phyloP scores from a whole-genome alignment of 2,329 filamentous ascomycete species.

The Calonectria montana region DNA sequence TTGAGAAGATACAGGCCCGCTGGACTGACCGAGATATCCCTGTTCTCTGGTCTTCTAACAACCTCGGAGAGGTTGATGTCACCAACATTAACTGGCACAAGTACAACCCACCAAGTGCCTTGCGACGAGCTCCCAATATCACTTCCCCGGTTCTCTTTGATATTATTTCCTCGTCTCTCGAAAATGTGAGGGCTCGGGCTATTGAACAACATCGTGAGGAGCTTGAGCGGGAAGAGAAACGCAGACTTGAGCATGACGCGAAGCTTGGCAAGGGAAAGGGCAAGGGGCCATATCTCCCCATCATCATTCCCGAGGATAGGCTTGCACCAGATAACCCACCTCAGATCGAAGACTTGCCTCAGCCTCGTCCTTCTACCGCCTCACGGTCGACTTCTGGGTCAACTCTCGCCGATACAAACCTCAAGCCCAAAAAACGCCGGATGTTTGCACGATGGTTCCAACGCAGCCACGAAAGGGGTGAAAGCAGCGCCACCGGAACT shows the following conservation, averaged over 20 bases:
- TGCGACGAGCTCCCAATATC: constrained; percentile 52
- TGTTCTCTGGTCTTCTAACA: constrained; percentile 37
- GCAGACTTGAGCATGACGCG: constrained; percentile 28
- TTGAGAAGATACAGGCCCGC: constrained; percentile 39
- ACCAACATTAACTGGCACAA: constrained; percentile 56
- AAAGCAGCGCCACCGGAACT: constrained; percentile 52
- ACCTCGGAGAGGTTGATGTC: constrained; percentile 39
- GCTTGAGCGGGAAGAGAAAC: constrained; percentile 44
- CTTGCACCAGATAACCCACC: background rate
- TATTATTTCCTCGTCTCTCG: constrained; percentile 58
- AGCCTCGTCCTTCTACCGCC: constrained; percentile 5
- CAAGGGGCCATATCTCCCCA: constrained; percentile 51
- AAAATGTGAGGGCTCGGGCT: constrained; percentile 55
- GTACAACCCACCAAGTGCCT: constrained; percentile 58
- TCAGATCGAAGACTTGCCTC: background rate
- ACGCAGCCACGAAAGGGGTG: constrained; percentile 49
- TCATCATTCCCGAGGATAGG: constrained; percentile 43
- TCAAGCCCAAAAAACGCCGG: constrained; percentile 40
- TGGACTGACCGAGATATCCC: constrained; percentile 33
- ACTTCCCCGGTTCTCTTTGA: constrained; percentile 54
- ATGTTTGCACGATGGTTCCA: constrained; percentile 53
- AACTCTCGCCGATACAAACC: constrained; percentile 15
- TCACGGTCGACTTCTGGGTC: constrained; percentile 23
- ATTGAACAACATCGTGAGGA: constrained; percentile 44
- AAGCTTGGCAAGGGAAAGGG: constrained; percentile 45